Evolutionary conservation across 345 rosid genomes (phyloP), one percentile per base, ranked within the genome.

Genomic region (Eucalyptus cladocalyx): DNA sequence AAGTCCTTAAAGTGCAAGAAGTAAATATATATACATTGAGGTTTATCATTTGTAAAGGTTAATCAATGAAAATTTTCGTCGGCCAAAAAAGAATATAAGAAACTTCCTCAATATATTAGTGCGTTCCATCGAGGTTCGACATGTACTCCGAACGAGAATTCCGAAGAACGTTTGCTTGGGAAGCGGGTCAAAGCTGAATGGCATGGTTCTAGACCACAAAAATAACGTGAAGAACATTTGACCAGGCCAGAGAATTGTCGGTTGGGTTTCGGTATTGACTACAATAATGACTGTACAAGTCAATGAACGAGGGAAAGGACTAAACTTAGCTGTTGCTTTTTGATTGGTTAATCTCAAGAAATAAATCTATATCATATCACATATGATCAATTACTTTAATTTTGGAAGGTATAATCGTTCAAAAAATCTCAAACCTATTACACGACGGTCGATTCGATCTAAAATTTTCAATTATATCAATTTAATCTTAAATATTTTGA

Each of bases 361-460:
- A 15, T 7, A 65, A n/a, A 69, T 18, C 26, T 9, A 4, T 69
- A 69, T 17, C 24, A 34, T 17, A 18, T 32, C 7, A 34, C 80
- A 34, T 34, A 32, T 34, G 80, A 9, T 69, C 17, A 9, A 69
- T 69, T 18, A 9, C 6, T 4, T 34, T 34, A 18, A 34, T 69
- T 34, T 8, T 5, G 9, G 43, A 34, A 34, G 43, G 2, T 11
- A 34, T 17, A 69, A 17, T 34, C 3, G 13, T 9, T 34, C 12
- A 17, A 69, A 69, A 69, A 2, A 0, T 17, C 24, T 1, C 37
- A 32, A 69, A 34, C 7, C 6, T 69, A 32, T 18, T 0, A 3
- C 1, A 6, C 2, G 2, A 37, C 2, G 4, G 23, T 8, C 1
- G 6, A 18, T 17, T 69, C 4, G 2, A 1, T 69, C 43, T 34